Evolutionary conservation across 2,329 filamentous ascomycete species (phyloP), one percentile per base, ranked within the genome.

Genomic region (Aspergillus texensis): DNA sequence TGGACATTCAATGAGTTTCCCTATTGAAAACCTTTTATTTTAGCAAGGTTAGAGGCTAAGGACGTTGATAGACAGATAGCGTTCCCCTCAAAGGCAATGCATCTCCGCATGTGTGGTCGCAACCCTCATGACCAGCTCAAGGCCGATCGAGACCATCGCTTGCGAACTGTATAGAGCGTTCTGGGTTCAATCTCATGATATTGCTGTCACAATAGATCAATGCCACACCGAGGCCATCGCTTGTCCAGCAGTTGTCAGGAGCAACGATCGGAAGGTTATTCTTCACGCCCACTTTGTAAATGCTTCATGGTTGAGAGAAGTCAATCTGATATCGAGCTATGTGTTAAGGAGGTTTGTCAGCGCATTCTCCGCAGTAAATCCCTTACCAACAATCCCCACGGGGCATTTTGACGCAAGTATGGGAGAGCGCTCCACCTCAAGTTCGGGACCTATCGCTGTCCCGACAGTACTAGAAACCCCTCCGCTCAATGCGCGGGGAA

Each of bases 401-500:
- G 52, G 52, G 52, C 19, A 16, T 24, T 36, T 39, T 26, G 32
- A 55, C n/a, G n/a, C 52, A 36, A 16, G 16, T 21, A 14, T 34
- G 21, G 10, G 16, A 26, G n/a, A 36, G 12, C 30, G 32, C 28
- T 39, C 52, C 52, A 55, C 52, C n/a, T 39, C 5, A 10, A 14
- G 52, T 55, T 39, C 30, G 34, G n/a, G n/a, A 21, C 19, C 16
- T 26, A 19, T 5, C 12, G n/a, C 19, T n/a, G n/a, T 30, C 34
- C 34, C 12, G 34, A 36, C 34, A 36, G 34, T 6, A 34, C 16
- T 28, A 34, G 50, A 28, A 53, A 34, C 52, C 21, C 21, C 52
- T 54, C 52, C 52, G 52, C 32, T 54, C 52, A 54, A 36, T 14
- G 32, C 32, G 52, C 14, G 52, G 52, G 52, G 52, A 11, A 55